Conservation (phyloP, 192 early-diverging fungal genomes). For the Powellomyces hirtus region DNA sequence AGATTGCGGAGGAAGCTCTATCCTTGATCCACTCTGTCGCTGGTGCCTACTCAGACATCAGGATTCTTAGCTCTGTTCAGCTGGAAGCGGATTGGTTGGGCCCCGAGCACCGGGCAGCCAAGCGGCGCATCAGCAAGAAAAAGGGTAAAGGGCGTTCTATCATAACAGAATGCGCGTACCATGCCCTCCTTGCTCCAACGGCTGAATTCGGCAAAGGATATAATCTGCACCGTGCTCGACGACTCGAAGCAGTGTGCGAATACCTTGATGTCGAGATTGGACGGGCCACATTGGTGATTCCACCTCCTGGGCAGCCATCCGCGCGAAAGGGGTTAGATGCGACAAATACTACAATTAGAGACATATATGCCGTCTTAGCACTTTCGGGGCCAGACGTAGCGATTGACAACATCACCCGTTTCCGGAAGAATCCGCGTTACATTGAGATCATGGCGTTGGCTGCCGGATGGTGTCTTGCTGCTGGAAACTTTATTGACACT, state of each 20-base stretch:
- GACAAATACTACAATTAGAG: conserved; percentile 25
- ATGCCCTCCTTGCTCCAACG: conserved; percentile 24
- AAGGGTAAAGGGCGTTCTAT: conserved; percentile 1
- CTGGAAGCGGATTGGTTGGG: conserved; percentile 44
- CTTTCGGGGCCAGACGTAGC: conserved; percentile 34
- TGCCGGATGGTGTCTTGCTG: conserved; percentile 34
- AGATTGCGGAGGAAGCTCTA: conserved; percentile 31
- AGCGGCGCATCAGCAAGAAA: conserved; percentile 9
- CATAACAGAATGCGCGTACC: conserved; percentile 31
- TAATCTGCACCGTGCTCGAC: conserved; percentile 1
- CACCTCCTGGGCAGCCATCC: not conserved
- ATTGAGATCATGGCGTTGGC: conserved; percentile 37
- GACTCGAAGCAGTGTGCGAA: conserved; percentile 33
- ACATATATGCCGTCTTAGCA: conserved; percentile 32
- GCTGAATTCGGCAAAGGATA: conserved; percentile 19
- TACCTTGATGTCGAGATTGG: conserved; percentile 31
- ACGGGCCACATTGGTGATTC: not conserved
- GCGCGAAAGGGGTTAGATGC: conserved; percentile 19
- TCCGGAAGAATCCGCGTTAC: conserved; percentile 50
- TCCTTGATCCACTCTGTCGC: conserved; percentile 20
- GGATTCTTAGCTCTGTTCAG: conserved; percentile 38
- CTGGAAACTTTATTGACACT: conserved; percentile 20
- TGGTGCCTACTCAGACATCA: conserved; percentile 18
- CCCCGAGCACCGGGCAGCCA: conserved; percentile 1
- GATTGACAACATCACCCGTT: conserved; percentile 36